Evolutionary conservation across 768 basidiomycete genomes (phyloP).

Genomic region (Chalciporus chontae): DNA sequence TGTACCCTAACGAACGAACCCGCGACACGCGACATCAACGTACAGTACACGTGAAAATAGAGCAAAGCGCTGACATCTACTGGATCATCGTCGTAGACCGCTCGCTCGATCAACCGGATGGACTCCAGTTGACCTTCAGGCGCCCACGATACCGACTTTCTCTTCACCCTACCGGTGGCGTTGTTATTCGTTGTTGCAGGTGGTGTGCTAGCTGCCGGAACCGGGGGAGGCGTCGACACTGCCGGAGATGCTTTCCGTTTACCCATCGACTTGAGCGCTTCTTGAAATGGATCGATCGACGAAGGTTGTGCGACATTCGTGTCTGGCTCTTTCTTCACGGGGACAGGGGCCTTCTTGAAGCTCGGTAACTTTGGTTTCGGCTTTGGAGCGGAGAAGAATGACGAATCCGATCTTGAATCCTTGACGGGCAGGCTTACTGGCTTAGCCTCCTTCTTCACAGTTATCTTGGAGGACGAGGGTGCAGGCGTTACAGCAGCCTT

Average conservation of each 20-base stretch:
- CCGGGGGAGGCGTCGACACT: constrained; percentile 54
- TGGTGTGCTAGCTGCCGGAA: constrained; percentile 29
- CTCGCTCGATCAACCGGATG: constrained; percentile 78
- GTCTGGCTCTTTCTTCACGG: constrained; percentile 50
- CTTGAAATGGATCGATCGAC: constrained; percentile 77
- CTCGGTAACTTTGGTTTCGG: constrained; percentile 79
- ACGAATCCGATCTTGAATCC: constrained; percentile 81
- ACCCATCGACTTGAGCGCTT: constrained; percentile 72
- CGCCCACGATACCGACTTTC: constrained; percentile 79
- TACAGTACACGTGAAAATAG: constrained; percentile 41
- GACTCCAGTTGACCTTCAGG: constrained; percentile 70
- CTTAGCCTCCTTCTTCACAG: constrained; percentile 57
- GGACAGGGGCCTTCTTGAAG: constrained; percentile 73
- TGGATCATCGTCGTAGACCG: constrained; percentile 86
- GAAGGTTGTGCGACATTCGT: constrained; percentile 70
- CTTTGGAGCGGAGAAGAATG: constrained; percentile 86
- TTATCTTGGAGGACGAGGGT: constrained; percentile 25
- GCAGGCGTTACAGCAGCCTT: constrained; percentile 48
- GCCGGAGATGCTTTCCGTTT: constrained; percentile 63
- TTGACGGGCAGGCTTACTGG: constrained; percentile 43
- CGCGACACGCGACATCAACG: constrained; percentile 46
- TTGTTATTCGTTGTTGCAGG: constrained; percentile 31
- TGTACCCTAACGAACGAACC: constrained; percentile 56
- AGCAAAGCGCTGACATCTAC: constrained; percentile 70
- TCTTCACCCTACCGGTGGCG: constrained; percentile 52